Evolutionary conservation across 768 basidiomycete genomes (phyloP).

Genomic region (Boletus vermiculosoides): DNA sequence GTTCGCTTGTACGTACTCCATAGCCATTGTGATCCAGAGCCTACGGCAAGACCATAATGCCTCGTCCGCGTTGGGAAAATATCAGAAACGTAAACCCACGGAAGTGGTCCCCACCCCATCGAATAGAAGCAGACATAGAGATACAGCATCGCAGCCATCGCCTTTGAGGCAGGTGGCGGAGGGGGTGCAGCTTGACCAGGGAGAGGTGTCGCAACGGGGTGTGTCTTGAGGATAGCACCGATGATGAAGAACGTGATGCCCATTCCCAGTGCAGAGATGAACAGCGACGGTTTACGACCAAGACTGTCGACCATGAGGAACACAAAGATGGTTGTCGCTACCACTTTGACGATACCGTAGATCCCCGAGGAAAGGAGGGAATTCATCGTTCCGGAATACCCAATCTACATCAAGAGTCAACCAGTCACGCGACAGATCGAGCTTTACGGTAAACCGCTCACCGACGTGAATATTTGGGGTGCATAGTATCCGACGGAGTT

Average conservation of each 20-base stretch:
- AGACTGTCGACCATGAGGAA: constrained; percentile 65
- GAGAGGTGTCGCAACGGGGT: constrained; percentile 49
- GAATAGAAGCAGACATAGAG: constrained; percentile 87
- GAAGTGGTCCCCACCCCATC: constrained; percentile 81
- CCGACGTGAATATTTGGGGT: constrained; percentile 69
- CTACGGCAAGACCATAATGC: constrained; percentile 75
- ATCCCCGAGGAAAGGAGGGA: constrained; percentile 72
- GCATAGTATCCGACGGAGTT: constrained; percentile 80
- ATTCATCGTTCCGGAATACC: constrained; percentile 55
- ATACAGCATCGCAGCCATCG: constrained; percentile 85
- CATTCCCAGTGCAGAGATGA: constrained; percentile 79
- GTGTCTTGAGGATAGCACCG: constrained; percentile 78
- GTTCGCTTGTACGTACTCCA: constrained; percentile 52
- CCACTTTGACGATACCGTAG: constrained; percentile 66
- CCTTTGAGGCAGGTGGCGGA: constrained; percentile 57
- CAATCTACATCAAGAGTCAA: too few species aligned
- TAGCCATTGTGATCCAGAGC: constrained; percentile 79
- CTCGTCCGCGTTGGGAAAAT: constrained; percentile 86
- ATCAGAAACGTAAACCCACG: constrained; percentile 71
- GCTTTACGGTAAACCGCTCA: constrained; percentile 29
- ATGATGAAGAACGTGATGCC: constrained; percentile 78
- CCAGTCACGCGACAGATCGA: neutral
- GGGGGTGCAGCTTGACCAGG: constrained; percentile 38
- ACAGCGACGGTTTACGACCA: constrained; percentile 66
- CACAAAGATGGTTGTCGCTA: constrained; percentile 65